Conservation (phyloP, 2,329 filamentous ascomycete species). For the Xylariaceae sp. region DNA sequence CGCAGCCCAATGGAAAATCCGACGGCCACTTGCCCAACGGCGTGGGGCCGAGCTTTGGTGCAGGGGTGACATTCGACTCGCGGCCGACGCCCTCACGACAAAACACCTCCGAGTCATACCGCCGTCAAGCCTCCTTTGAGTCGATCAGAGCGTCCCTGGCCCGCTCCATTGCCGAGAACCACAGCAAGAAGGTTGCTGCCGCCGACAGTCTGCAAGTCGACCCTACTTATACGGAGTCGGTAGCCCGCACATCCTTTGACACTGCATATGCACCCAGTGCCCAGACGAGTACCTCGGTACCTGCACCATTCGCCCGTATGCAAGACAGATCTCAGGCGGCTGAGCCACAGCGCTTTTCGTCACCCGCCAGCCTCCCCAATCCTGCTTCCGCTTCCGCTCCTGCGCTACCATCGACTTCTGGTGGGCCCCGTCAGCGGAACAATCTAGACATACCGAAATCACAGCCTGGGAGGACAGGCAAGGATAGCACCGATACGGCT, state of each 20-base stretch:
- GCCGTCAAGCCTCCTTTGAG: slow-evolving; percentile 33
- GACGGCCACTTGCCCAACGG: slow-evolving; percentile 30
- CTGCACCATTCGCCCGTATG: slow-evolving; percentile 27
- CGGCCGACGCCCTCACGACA: slow-evolving; percentile 14
- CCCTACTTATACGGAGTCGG: slow-evolving; percentile 13
- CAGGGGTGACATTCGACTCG: slow-evolving; percentile 3
- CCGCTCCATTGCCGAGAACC: slow-evolving; percentile 31
- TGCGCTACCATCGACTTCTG: slow-evolving; percentile 46
- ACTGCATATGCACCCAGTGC: slow-evolving; percentile 18
- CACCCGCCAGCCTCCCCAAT: slow-evolving; percentile 53
- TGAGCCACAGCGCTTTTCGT: slow-evolving; percentile 57
- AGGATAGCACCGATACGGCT: slow-evolving; percentile 62
- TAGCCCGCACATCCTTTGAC: slow-evolving; percentile 16
- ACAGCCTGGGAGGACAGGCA: slow-evolving; percentile 61
- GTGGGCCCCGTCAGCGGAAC: slow-evolving; percentile 70
- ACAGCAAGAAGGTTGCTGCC: slow-evolving; percentile 30
- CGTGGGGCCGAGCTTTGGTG: slow-evolving; percentile 30
- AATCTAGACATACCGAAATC: slow-evolving; percentile 80
- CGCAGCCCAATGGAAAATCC: slow-evolving; percentile 52
- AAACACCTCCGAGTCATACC: slow-evolving; percentile 31
- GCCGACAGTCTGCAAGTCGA: slow-evolving; percentile 24
- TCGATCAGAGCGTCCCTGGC: slow-evolving; percentile 32
- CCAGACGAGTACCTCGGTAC: slow-evolving; percentile 21
- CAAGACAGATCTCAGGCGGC: slow-evolving; percentile 26
- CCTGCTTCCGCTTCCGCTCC: slow-evolving; percentile 42